Percentiles rank a stretch among this genome's conserved stretches.
phyloP scores from a whole-genome alignment of 805 yeast genomes.

The Saturnispora ahearnii region DNA sequence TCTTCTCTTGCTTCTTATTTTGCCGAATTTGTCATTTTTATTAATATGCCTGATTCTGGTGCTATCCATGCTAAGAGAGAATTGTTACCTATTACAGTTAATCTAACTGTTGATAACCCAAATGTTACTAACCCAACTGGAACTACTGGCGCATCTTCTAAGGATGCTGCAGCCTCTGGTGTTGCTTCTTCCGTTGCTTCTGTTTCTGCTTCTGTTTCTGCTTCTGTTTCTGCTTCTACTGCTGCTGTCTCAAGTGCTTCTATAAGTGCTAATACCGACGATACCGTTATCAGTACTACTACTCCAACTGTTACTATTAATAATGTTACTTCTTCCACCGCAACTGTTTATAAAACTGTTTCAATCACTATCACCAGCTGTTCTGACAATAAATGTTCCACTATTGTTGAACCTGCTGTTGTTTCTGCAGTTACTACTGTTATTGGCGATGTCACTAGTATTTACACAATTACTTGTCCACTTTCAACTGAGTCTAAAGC shows the following conservation, averaged over 20 bases:
- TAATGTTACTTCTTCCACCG: background rate
- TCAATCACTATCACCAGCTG: constrained; percentile 18
- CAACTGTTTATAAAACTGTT: constrained; percentile 6
- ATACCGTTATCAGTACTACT: background rate
- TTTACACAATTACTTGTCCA: constrained; percentile 19
- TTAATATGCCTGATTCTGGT: constrained; percentile 9
- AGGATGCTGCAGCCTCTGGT: background rate
- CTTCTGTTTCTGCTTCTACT: background rate
- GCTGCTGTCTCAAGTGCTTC: constrained; percentile 1
- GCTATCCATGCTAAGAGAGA: constrained; percentile 14
- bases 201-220: constrained; percentile 4
- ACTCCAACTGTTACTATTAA: background rate
- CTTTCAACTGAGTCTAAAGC: background rate
- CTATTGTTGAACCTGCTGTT: background rate
- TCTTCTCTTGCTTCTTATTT: constrained; percentile 1
- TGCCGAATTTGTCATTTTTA: constrained; percentile 2
- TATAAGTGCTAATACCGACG: background rate
- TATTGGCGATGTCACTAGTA: constrained; percentile 16
- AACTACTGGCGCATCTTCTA: constrained; percentile 1
- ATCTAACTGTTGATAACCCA: constrained; percentile 9
- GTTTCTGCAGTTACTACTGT: constrained; percentile 22
- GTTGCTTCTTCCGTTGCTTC: background rate
- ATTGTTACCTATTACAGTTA: constrained; percentile 6
- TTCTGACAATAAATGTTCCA: constrained; percentile 16
- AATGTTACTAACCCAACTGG: background rate